These are phyloP conservation scores for Boechera stricta DNA, from an alignment of 345 rosid species.

Conservation along the genomic window DNA sequence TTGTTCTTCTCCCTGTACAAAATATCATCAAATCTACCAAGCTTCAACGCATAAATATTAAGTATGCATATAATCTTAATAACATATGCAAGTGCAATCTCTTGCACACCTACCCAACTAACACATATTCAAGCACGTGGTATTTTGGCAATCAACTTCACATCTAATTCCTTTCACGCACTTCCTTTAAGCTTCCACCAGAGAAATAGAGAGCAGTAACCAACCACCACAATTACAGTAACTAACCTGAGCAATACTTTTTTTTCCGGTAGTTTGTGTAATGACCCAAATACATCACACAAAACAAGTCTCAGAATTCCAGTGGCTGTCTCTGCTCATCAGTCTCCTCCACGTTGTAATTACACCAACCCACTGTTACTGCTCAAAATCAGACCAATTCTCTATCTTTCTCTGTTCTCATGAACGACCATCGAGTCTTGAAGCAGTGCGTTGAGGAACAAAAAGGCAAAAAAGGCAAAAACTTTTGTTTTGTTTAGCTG, in stretches of 20 bases:
- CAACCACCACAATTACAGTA: slow-evolving; percentile 32
- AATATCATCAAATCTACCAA: not conserved
- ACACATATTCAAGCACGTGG: slow-evolving; percentile 19
- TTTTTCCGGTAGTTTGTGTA: slow-evolving; percentile 24
- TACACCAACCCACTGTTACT: slow-evolving; percentile 28
- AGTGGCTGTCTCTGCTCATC: slow-evolving; percentile 31
- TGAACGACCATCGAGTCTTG: slow-evolving; percentile 2
- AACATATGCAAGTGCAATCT: slow-evolving; percentile 15
- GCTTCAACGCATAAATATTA: not conserved
- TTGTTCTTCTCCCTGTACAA: slow-evolving; percentile 13
- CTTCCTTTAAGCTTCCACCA: slow-evolving; percentile 24
- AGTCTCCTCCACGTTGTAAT: slow-evolving; percentile 32
- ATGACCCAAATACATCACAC: slow-evolving; percentile 21
- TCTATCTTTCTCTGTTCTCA: slow-evolving; percentile 7
- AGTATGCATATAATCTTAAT: not conserved
- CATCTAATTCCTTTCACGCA: slow-evolving; percentile 19
- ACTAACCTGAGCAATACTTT: slow-evolving; percentile 27
- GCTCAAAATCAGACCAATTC: slow-evolving; percentile 20
- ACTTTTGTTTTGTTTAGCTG: slow-evolving; percentile 33
- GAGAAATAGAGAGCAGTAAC: slow-evolving; percentile 23
- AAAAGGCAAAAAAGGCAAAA: not conserved
- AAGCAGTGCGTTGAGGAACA: slow-evolving; percentile 22
- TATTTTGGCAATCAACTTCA: slow-evolving; percentile 18
- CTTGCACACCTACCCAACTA: slow-evolving; percentile 31
- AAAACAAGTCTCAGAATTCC: slow-evolving; percentile 4